phyloP scores from a whole-genome alignment of 1,139 yeast genomes.

The Saccharomyces uvarum region DNA sequence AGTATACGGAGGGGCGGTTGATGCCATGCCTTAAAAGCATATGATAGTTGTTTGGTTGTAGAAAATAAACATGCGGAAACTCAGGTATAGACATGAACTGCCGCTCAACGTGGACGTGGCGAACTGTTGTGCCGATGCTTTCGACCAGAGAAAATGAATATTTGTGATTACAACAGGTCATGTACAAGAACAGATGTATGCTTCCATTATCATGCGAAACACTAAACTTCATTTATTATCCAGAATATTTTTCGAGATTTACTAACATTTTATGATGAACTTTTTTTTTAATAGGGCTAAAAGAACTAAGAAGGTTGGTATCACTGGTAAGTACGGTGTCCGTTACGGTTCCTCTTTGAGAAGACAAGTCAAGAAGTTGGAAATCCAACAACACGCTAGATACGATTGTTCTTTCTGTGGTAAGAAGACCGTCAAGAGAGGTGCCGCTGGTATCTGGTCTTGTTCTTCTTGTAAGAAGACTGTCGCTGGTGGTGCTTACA shows the following conservation, averaged over 20 bases:
- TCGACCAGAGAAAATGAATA: not conserved
- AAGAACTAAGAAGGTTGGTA: constrained; percentile 99
- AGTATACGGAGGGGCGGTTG: not conserved
- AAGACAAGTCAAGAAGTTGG: constrained; percentile 99
- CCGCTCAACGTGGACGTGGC: not conserved
- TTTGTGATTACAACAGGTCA: not conserved
- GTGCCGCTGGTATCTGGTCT: constrained; percentile 98
- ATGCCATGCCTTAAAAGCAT: not conserved
- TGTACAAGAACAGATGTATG: not conserved
- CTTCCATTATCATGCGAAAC: not conserved
- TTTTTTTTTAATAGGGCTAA: constrained; percentile 60
- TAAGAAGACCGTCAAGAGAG: constrained; percentile 96
- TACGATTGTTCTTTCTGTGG: constrained; percentile 99
- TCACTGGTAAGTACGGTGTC: constrained; percentile 99
- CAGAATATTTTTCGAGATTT: not conserved
- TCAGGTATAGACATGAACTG: not conserved
- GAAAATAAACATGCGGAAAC: not conserved
- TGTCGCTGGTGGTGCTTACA: constrained; percentile 99
- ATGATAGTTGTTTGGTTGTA: not conserved
- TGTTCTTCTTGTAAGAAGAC: constrained; percentile 93
- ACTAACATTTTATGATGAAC: constrained; percentile 4
- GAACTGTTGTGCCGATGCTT: not conserved
- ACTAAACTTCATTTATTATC: not conserved
- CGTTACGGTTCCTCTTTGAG: constrained; percentile 99
- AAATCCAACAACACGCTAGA: constrained; percentile 97